Base-by-base conservation (phyloP, 83 land plant species). In the Diphasiastrum complanatum region DNA sequence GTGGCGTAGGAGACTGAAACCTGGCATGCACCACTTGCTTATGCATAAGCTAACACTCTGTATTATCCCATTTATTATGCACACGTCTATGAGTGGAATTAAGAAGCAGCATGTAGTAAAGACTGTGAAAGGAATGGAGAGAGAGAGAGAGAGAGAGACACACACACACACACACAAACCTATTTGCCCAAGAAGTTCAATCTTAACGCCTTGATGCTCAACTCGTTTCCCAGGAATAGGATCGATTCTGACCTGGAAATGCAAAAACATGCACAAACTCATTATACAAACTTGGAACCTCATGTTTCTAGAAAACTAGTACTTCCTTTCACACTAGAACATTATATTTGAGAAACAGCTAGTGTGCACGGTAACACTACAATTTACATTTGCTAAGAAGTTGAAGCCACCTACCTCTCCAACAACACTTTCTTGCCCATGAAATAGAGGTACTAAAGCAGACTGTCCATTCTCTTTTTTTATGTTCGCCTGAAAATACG, bases 171-270 rank as follows among this genome's bases (percentile, higher is more conserved):
- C n/a, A 72, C 16, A 35, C 33, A 25, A 33, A 92, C 98, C 96
- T 78, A 92, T 92, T 66, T 92, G 98, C 16, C 98, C 98, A 57
- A 92, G 81, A 50, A 92, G 88, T 74, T 92, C 98, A 75, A 92
- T 71, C 61, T 92, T 92, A 33, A 92, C 83, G 36, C 98, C 98
- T 75, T 61, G 79, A 57, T 92, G 98, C 35, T 92, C 98, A 58
- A 92, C 75, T 74, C 81, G 89, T 66, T 89, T 92, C 33, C 98
- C 98, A 45, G 73, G 85, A 64, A 81, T 1, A 27, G 96, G 96
- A 58, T 89, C 96, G 12, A 89, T 76, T 26, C 75, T 72, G 14
- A 92, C 83, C 98, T 92, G 73, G 43, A 73, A 27, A 22, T 65
- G 33, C 36, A 25, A 10, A 60, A 26, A 25, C 61, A 61, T 61